Evolutionary conservation across 768 basidiomycete species (phyloP), one percentile per base, ranked within the genome.

Genomic region (Trametopsis cervina): DNA sequence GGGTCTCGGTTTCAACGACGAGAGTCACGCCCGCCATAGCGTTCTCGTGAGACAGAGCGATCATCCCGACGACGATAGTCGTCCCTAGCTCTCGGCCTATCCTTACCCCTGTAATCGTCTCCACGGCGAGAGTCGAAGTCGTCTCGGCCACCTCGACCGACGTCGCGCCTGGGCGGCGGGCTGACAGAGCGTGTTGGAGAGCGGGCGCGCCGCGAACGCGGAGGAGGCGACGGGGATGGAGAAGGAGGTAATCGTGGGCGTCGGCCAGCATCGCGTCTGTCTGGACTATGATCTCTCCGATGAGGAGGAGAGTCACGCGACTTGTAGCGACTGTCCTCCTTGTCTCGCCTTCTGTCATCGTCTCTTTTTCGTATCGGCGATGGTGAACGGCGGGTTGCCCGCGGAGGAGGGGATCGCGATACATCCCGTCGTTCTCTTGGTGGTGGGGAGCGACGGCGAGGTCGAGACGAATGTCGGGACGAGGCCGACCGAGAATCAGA

Each of bases 401-500:
- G 44, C 22, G 57, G 56, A 4, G 61, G 62, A 10, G 65, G 67
- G 4, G 65, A 61, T 20, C 60, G 66, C 9, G 70, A 69, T 23
- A 56, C 57, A 18, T 63, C 63, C 17, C 66, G 60, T 20, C 60
- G 52, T 42, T 59, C 56, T n/a, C 54, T 50, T 2, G 57, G 69
- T 0, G 65, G 63, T 1, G 63, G 56, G 4, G 66, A 63, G 20
- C 60, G 63, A 33, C 64, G 64, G 17, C 51, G 50, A 13, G 55
- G 57, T 18, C 17, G n/a, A n/a, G 53, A 60, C 18, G 57, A 54
- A 36, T 60, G 54, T 15, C 63, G 51, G 10, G 63, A 55, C 50
- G 60, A 60, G 22, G 64, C 66, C 3, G 76, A 74, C 9, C 64
- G 63, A 65, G 57, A 58, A 17, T 73, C 70, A 0, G 75, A 71